Evolutionary conservation across 2,329 filamentous ascomycete genomes (phyloP).

Genomic region (Xenosphaeropsis pyriputrescens): DNA sequence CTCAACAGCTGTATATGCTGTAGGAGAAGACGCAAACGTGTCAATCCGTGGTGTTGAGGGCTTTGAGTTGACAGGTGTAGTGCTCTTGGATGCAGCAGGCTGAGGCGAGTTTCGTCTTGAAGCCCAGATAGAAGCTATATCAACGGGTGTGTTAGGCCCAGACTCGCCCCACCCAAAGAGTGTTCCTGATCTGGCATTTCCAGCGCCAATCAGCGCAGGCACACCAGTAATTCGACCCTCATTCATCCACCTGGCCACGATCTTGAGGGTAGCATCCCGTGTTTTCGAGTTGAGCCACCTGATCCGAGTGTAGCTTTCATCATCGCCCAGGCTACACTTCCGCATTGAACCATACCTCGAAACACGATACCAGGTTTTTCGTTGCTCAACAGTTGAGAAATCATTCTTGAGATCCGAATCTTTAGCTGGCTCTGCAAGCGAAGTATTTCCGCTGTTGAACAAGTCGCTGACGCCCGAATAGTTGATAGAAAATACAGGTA

Average conservation of each 20-base stretch:
- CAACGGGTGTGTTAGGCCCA: too few species aligned
- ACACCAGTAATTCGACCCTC: slow-evolving; percentile 42
- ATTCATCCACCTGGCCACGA: slow-evolving; percentile 52
- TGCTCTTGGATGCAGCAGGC: not conserved
- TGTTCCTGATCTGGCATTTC: slow-evolving; percentile 10
- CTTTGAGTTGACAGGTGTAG: slow-evolving; percentile 1
- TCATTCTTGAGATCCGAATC: slow-evolving; percentile 14
- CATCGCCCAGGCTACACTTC: slow-evolving; percentile 38
- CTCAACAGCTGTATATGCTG: too few species aligned
- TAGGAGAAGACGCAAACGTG: too few species aligned
- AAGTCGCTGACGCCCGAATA: too few species aligned
- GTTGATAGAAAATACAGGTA: too few species aligned
- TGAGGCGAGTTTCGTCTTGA: too few species aligned
- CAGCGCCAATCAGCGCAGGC: slow-evolving; percentile 23
- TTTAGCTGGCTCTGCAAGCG: slow-evolving; percentile 7
- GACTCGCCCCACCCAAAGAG: too few species aligned
- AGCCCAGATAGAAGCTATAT: too few species aligned
- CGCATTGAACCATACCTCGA: slow-evolving; percentile 44
- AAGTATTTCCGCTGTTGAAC: slow-evolving; percentile 2
- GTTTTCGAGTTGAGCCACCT: slow-evolving; percentile 39
- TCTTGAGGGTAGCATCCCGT: slow-evolving; percentile 36
- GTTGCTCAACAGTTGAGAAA: slow-evolving; percentile 38
- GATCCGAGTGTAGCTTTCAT: slow-evolving; percentile 44
- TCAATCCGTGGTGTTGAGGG: too few species aligned
- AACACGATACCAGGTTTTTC: slow-evolving; percentile 50